Conservation (phyloP, 2,329 filamentous ascomycete species). For the Pseudogymnoascus sp. region DNA sequence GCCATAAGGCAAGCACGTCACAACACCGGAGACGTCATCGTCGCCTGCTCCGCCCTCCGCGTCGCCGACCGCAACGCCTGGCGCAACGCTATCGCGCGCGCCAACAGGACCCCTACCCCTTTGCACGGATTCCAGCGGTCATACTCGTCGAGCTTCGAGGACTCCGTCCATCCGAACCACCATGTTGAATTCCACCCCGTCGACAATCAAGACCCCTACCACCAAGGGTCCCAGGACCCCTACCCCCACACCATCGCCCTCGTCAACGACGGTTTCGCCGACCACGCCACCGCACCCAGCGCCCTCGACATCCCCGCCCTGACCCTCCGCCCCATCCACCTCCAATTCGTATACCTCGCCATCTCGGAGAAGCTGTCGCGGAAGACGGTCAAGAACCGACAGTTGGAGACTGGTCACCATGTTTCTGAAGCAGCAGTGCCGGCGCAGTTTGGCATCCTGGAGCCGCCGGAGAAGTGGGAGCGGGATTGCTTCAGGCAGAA, state of each 20-base stretch:
- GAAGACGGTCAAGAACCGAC: neutral
- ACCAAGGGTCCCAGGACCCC: neutral
- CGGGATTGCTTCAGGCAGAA: neutral
- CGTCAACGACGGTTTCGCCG: neutral
- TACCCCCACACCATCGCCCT: neutral
- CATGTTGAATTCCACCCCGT: neutral
- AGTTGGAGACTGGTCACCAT: neutral
- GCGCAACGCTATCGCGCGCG: neutral
- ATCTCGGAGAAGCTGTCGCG: neutral
- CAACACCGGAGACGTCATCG: neutral
- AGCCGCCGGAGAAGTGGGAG: neutral
- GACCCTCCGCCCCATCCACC: neutral
- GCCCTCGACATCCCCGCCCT: neutral
- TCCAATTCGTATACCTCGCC: neutral
- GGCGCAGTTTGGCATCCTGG: neutral
- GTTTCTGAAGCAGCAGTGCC: neutral
- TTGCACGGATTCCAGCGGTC: no score
- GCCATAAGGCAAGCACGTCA: neutral
- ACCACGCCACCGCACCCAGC: neutral
- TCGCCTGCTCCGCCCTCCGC: neutral
- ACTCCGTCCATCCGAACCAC: neutral
- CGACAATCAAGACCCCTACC: neutral
- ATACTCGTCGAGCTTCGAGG: neutral
- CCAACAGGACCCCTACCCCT: neutral
- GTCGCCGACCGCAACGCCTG: neutral